These are phyloP conservation scores for Diaporthe capsici DNA, from an alignment of 2,329 filamentous ascomycete genomes.

Conservation along the genomic window DNA sequence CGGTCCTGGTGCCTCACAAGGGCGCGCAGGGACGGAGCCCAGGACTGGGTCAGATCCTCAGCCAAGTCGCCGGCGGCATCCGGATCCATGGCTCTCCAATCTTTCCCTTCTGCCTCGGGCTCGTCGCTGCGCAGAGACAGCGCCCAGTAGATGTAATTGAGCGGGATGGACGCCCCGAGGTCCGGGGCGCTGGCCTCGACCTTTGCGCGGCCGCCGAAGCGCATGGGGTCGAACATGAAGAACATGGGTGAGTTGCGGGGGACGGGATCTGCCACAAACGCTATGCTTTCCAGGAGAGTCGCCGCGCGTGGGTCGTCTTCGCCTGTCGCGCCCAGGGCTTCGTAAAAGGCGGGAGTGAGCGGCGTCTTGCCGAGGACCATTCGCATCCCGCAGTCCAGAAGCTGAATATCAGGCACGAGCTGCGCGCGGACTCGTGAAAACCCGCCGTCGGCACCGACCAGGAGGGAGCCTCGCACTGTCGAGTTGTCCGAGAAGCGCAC, in stretches of 20 bases:
- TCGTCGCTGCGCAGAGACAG: constrained; percentile 4
- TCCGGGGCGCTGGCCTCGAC: background rate
- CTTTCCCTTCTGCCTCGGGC: background rate
- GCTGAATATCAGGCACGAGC: background rate
- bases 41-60: constrained; percentile 13
- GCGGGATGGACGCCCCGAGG: background rate
- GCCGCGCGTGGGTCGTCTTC: constrained; percentile 10
- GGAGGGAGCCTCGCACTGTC: constrained; percentile 1
- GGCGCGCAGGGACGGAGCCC: background rate
- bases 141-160: constrained; percentile 7
- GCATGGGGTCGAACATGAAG: constrained; percentile 14
- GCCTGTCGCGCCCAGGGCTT: background rate
- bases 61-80: background rate
- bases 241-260: constrained; percentile 17
- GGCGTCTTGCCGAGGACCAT: constrained; percentile 25
- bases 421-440: background rate
- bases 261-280: background rate
- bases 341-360: background rate
- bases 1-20: constrained; percentile 10
- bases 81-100: background rate
- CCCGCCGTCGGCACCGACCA: constrained; percentile 3
- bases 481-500: constrained; percentile 9
- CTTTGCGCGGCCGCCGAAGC: background rate
- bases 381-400: constrained; percentile 2
- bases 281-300: background rate